Evolutionary conservation across 495 filamentous ascomycete genomes (phyloP), one percentile per base, ranked within the genome.

Genomic region (Podospora sp.): DNA sequence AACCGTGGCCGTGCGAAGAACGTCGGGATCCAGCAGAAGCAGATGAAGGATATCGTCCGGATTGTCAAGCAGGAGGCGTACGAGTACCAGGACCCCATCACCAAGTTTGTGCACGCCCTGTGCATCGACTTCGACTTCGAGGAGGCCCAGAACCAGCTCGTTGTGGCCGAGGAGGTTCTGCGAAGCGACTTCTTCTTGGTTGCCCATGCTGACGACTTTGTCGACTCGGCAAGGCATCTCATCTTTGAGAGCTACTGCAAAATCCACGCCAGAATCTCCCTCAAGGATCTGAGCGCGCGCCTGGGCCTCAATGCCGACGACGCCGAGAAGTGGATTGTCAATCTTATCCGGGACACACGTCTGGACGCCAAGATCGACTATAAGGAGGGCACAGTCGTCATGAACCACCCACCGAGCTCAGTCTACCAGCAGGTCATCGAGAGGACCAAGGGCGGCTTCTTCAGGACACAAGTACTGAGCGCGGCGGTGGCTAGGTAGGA

Each of bases 281-380:
- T 99, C 78, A 93, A 93, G 88, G 96, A 98, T 73, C 86, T 99
- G 20, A 96, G 93, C 68, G 89, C 89, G 66, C 88, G 94, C 68
- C 85, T 99, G 60, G 95, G 95, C 66, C 83, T 99, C 67, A 91
- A 88, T 73, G 87, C 92, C 73, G 93, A 97, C 73, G 95, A 97
- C 72, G 95, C 96, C 70, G 95, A 99, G 88, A 98, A 97, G 84
- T 98, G 96, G 96, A 99, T 99, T 70, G 95, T 99, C 67, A 99
- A 99, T 82, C 86, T 98, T 53, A 99, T 99, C 81, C 89, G 95
- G 66, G 95, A 99, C 77, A 99, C 95, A 2, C 86, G 95, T 60
- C 92, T 99, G 50, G 95, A 99, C 73, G 95, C 96, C 68, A 99
- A 99, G 87, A 96, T 99, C 70, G 95, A 99, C 79, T 98, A 97